Conservation (phyloP, 495 filamentous ascomycete species). For the Lasiosphaeria miniovina region DNA sequence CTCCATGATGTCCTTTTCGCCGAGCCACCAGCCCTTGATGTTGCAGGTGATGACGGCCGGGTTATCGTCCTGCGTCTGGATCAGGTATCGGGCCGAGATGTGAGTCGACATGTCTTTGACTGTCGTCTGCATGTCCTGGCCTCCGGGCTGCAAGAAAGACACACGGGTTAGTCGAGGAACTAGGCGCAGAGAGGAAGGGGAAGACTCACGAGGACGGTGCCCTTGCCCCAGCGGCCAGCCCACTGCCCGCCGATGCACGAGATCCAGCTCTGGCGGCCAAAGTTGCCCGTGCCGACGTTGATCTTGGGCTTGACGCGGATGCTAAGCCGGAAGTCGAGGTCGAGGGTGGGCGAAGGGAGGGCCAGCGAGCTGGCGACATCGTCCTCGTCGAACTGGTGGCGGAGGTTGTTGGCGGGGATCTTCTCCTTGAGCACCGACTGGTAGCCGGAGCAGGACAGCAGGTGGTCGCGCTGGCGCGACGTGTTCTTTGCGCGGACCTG, state of each 20-base stretch:
- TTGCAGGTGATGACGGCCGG: constrained; percentile 30
- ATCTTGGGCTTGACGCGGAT: constrained; percentile 32
- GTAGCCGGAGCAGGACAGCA: constrained; percentile 26
- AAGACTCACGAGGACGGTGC: constrained; percentile 22
- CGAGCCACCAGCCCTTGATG: constrained; percentile 31
- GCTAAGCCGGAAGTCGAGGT: constrained; percentile 32
- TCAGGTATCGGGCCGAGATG: constrained; percentile 27
- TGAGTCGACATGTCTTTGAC: constrained; percentile 25
- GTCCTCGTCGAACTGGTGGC: constrained; percentile 31
- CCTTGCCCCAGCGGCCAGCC: constrained; percentile 32
- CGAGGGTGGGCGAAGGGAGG: constrained; percentile 24
- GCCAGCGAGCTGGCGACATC: constrained; percentile 28
- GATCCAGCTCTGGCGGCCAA: constrained; percentile 26
- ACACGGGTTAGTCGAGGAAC: neutral
- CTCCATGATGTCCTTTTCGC: constrained; percentile 31
- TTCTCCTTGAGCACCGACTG: constrained; percentile 26
- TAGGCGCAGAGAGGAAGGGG: neutral
- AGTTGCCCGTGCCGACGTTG: constrained; percentile 17
- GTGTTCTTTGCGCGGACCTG: constrained; percentile 33
- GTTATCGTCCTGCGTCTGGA: constrained; percentile 31
- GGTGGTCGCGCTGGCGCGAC: constrained; percentile 31
- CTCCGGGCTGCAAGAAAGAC: constrained; percentile 18
- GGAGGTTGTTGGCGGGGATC: constrained; percentile 28
- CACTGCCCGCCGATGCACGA: constrained; percentile 29
- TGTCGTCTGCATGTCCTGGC: constrained; percentile 29